phyloP scores from a whole-genome alignment of 768 basidiomycete species.

The Calvatia gigantea region DNA sequence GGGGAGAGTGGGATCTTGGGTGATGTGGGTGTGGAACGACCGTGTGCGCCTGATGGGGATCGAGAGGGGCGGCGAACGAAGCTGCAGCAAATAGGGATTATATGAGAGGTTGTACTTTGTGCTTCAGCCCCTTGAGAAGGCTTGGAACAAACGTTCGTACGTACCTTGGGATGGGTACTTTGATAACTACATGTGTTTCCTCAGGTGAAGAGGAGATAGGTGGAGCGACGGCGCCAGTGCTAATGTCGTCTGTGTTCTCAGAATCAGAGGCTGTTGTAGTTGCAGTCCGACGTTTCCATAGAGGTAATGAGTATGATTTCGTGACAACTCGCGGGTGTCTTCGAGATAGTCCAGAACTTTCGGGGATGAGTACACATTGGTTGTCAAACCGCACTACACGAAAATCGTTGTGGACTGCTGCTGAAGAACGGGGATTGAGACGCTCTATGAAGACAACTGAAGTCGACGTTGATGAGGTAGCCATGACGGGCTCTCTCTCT shows the following conservation, averaged over 20 bases:
- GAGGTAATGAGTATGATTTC: slow-evolving; percentile 64
- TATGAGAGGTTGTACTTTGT: slow-evolving; percentile 2
- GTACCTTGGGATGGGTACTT: slow-evolving; percentile 60
- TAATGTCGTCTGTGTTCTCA: slow-evolving; percentile 9
- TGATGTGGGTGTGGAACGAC: slow-evolving; percentile 29
- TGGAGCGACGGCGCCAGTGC: slow-evolving; percentile 11
- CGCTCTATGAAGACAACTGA: slow-evolving; percentile 1
- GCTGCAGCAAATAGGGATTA: slow-evolving; percentile 1
- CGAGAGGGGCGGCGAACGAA: slow-evolving; percentile 8
- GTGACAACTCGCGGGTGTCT: slow-evolving; percentile 52
- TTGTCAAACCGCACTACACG: slow-evolving; percentile 66
- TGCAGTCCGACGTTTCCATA: slow-evolving; percentile 39
- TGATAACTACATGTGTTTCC: slow-evolving; percentile 49
- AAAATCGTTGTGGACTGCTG: neutral
- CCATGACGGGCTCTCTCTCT: neutral
- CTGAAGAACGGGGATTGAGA: neutral
- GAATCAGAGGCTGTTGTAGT: neutral
- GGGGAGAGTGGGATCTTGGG: slow-evolving; percentile 36
- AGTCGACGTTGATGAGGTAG: neutral
- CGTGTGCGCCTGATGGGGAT: slow-evolving; percentile 20
- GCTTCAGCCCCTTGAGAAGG: too few relatives aligned
- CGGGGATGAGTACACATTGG: slow-evolving; percentile 75
- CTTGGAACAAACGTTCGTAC: slow-evolving; percentile 18
- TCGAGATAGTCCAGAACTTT: slow-evolving; percentile 34
- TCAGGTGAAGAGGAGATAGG: slow-evolving; percentile 20